phyloP scores from a whole-genome alignment of 179 eudicot genomes.

The Amaranthus tricolor region DNA sequence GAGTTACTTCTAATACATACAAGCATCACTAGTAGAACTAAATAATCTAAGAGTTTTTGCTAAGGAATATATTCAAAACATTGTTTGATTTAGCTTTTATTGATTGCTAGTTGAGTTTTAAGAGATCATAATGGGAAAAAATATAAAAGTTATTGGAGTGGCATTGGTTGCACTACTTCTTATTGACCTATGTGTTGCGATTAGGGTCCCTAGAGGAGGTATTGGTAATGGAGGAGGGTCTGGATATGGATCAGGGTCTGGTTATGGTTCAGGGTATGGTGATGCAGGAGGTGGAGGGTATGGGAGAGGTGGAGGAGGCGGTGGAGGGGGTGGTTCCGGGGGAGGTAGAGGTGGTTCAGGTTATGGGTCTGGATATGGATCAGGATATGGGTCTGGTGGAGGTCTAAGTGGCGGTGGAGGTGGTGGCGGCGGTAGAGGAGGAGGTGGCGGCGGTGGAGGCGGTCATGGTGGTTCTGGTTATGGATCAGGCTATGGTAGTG shows the following conservation, averaged over 20 bases:
- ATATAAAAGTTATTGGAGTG: constrained; percentile 19
- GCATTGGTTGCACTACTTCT: constrained; percentile 30
- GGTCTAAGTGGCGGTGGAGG: constrained; percentile 30
- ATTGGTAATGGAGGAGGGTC: not conserved
- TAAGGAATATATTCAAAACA: too few species aligned
- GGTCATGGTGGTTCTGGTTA: constrained; percentile 24
- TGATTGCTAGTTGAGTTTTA: not conserved
- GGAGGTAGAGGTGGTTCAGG: constrained; percentile 29
- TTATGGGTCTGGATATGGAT: constrained; percentile 31
- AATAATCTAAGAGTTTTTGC: too few species aligned
- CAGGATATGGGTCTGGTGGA: constrained; percentile 32
- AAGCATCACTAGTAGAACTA: not conserved
- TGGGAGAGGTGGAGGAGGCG: constrained; percentile 21
- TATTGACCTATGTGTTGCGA: constrained; percentile 33
- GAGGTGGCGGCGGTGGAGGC: constrained; percentile 26
- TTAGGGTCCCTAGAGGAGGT: constrained; percentile 21
- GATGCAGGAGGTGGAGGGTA: constrained; percentile 8
- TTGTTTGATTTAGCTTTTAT: not conserved
- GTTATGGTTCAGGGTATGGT: constrained; percentile 21
- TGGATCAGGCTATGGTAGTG: constrained; percentile 29
- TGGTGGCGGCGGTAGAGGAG: constrained; percentile 25
- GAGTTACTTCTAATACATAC: not conserved
- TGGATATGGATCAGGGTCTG: constrained; percentile 21
- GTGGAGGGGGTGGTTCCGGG: constrained; percentile 21
- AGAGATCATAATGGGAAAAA: constrained; percentile 21